Conservation (phyloP, 2,329 filamentous ascomycete species). For the Fusarium pininemorale region DNA sequence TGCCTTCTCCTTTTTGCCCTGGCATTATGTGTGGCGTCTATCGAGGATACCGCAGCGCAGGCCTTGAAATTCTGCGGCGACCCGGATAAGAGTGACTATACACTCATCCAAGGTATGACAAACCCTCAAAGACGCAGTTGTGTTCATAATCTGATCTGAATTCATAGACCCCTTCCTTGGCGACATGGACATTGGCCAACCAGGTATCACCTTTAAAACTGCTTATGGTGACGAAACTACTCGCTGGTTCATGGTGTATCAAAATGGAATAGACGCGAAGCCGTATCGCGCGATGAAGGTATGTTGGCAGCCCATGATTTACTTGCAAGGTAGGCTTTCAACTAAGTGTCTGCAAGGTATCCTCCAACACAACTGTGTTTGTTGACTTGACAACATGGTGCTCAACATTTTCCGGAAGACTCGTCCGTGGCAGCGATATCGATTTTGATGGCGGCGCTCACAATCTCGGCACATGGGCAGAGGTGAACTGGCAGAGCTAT, state of each 20-base stretch:
- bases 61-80: neutral
- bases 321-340: fast-evolving
- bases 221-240: neutral
- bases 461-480: slow-evolving; percentile 33
- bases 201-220: slow-evolving; percentile 15
- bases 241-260: slow-evolving; percentile 36
- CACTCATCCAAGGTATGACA: slow-evolving; percentile 16
- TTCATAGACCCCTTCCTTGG: slow-evolving; percentile 28
- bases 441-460: slow-evolving; percentile 24
- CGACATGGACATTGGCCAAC: slow-evolving; percentile 24
- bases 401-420: slow-evolving; percentile 24
- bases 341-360: slow-evolving; percentile 2
- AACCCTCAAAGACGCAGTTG: neutral
- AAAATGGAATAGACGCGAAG: slow-evolving; percentile 33
- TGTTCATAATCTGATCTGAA: neutral
- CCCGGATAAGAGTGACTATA: slow-evolving; percentile 16
- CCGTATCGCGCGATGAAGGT: slow-evolving; percentile 35
- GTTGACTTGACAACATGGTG: slow-evolving; percentile 21
- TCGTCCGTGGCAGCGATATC: slow-evolving; percentile 22
- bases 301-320: neutral
- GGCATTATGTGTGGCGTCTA: neutral
- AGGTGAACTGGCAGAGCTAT: slow-evolving; percentile 31
- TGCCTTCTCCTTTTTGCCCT: neutral
- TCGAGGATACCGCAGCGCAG: neutral
- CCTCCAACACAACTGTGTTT: slow-evolving; percentile 29